phyloP scores from a whole-genome alignment of 768 basidiomycete genomes.

The Gymnopilus junonius region DNA sequence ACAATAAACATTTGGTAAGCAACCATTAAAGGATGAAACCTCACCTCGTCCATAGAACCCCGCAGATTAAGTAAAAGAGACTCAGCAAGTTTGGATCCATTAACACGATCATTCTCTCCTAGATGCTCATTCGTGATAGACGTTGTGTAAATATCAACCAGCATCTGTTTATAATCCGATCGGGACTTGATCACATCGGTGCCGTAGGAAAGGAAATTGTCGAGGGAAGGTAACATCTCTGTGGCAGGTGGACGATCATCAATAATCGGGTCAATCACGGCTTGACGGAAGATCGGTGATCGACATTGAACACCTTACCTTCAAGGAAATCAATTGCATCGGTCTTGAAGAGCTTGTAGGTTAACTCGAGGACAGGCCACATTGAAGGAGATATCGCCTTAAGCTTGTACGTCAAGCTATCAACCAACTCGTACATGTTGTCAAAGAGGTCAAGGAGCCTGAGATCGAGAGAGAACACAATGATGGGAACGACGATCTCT shows the following conservation, averaged over 20 bases:
- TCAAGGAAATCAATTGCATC: conserved; percentile 89
- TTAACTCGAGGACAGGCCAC: conserved; percentile 89
- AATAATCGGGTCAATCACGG: background rate
- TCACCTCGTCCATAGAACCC: conserved; percentile 78
- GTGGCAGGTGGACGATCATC: conserved; percentile 2
- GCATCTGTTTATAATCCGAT: conserved; percentile 77
- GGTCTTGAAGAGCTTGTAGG: conserved; percentile 80
- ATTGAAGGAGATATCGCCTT: conserved; percentile 76
- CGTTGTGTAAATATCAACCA: conserved; percentile 83
- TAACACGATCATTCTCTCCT: conserved; percentile 83
- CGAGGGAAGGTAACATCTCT: conserved; percentile 89
- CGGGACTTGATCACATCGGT: conserved; percentile 73
- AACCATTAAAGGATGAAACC: conserved; percentile 19
- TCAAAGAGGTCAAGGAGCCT: conserved; percentile 84
- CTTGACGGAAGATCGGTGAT: conserved; percentile 5
- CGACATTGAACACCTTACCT: conserved; percentile 45
- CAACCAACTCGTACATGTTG: conserved; percentile 85
- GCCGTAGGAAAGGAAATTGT: conserved; percentile 89
- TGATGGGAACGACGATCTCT: conserved; percentile 79
- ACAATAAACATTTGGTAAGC: conserved; percentile 4
- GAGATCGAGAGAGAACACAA: conserved; percentile 76
- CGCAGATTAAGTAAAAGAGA: conserved; percentile 80
- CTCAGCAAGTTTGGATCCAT: conserved; percentile 86
- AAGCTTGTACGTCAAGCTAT: conserved; percentile 83
- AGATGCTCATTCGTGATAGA: conserved; percentile 70